Percentiles rank a stretch among this genome's conserved stretches.
Conservation (phyloP, 805 yeast species). For the Candida boidinii region DNA sequence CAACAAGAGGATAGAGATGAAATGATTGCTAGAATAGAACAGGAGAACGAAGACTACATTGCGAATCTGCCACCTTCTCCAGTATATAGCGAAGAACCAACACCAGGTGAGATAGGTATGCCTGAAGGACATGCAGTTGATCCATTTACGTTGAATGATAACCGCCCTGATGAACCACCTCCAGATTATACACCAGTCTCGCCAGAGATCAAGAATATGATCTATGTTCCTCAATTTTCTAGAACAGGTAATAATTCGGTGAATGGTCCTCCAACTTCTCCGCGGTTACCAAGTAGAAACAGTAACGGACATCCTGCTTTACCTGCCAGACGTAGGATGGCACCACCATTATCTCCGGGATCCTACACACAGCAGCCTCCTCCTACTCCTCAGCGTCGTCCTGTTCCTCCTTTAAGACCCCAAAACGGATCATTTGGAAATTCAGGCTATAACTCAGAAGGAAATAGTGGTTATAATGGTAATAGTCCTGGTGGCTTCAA, state of each 20-base stretch:
- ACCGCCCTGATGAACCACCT: constrained; percentile 21
- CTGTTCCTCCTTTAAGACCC: no score
- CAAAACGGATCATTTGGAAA: no score
- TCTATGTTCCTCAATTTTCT: constrained; percentile 15
- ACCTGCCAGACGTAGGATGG: constrained; percentile 1
- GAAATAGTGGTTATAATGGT: no score
- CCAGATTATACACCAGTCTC: constrained; percentile 28
- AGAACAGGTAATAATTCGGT: constrained; percentile 16
- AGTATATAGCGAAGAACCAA: constrained; percentile 15
- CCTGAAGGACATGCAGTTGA: constrained; percentile 19
- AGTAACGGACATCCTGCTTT: constrained; percentile 1
- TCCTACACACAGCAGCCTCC: constrained; percentile 2
- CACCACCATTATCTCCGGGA: constrained; percentile 1
- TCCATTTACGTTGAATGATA: constrained; percentile 15
- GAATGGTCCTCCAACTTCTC: no score
- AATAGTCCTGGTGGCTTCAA: no score
- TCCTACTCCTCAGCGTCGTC: no score
- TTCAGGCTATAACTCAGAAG: no score
- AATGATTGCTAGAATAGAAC: no score
- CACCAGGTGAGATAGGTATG: constrained; percentile 16
- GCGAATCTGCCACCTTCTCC: constrained; percentile 23
- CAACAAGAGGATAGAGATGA: constrained; percentile 8
- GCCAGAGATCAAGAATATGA: constrained; percentile 11
- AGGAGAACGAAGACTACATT: constrained; percentile 14
- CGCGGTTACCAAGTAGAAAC: constrained; percentile 5